These are phyloP conservation scores for Candida sanyaensis DNA, from an alignment of 1,139 yeast genomes.

Conservation along the genomic window DNA sequence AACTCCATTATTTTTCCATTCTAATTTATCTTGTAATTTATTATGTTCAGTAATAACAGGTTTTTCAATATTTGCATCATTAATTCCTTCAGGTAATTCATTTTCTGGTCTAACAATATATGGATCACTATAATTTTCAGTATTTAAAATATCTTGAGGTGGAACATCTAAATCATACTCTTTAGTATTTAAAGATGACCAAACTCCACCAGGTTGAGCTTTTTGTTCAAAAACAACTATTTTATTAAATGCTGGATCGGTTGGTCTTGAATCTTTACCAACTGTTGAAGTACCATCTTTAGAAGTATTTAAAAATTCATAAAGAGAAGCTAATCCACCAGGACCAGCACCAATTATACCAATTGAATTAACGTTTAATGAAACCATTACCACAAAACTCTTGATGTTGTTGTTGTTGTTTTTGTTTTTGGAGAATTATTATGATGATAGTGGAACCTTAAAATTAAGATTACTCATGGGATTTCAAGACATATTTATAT, in stretches of 20 bases:
- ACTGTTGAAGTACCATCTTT: conserved; percentile 32
- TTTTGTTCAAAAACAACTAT: conserved; percentile 38
- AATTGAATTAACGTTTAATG: conserved; percentile 22
- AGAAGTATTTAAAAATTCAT: conserved; percentile 36
- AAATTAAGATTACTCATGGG: no score
- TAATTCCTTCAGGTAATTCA: conserved; percentile 19
- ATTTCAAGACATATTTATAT: no score
- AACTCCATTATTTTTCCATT: conserved; percentile 46
- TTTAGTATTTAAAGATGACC: conserved; percentile 26
- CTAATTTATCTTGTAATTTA: conserved; percentile 20
- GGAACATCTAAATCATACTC: conserved; percentile 29
- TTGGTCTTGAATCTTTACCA: conserved; percentile 20
- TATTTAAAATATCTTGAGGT: conserved; percentile 29
- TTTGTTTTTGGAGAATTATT: no score
- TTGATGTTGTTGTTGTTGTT: no score
- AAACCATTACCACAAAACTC: conserved; percentile 9
- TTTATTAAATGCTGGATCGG: conserved; percentile 23
- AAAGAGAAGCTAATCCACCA: conserved; percentile 37
- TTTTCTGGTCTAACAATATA: conserved; percentile 24
- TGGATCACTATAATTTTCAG: conserved; percentile 29
- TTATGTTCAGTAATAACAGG: conserved; percentile 19
- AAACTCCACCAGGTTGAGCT: conserved; percentile 34
- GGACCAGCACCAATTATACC: conserved; percentile 43
- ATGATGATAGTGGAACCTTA: no score
- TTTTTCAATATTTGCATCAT: conserved; percentile 15